Conservation (phyloP, 192 early-diverging fungal species). For the Thamnidium elegans region DNA sequence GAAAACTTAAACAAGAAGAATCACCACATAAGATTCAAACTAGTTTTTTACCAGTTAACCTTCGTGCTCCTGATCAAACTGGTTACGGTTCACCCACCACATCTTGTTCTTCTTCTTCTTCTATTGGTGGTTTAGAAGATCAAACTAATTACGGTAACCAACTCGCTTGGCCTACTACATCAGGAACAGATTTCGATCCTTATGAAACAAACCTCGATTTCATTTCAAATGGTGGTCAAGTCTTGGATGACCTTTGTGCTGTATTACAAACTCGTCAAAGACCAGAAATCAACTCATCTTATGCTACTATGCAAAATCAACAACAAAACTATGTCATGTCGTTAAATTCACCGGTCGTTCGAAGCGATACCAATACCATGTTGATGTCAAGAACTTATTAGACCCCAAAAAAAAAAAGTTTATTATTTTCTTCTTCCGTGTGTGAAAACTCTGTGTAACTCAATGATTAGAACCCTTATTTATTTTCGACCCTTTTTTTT, state of each 20-base stretch:
- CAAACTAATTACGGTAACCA: not conserved
- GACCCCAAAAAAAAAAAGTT: not conserved
- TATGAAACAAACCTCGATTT: conserved; percentile 1
- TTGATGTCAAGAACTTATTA: conserved; percentile 13
- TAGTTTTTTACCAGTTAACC: conserved; percentile 7
- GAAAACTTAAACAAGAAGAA: not conserved
- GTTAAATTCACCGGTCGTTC: no score
- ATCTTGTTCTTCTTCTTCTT: conserved; percentile 5
- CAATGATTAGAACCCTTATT: no score
- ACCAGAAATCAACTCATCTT: conserved; percentile 24
- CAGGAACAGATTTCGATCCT: conserved; percentile 4
- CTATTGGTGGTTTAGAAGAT: not conserved
- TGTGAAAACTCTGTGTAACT: no score
- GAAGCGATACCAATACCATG: conserved; percentile 1
- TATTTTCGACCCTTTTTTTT: not conserved
- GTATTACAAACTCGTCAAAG: conserved; percentile 26
- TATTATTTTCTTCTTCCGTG: not conserved
- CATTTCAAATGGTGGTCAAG: conserved; percentile 21
- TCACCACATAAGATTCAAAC: not conserved
- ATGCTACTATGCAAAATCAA: not conserved
- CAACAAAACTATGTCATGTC: no score
- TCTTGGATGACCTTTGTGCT: conserved; percentile 22
- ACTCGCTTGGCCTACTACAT: not conserved
- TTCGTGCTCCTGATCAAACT: conserved; percentile 9
- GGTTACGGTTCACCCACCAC: conserved; percentile 9